phyloP scores from a whole-genome alignment of 2,329 filamentous ascomycete genomes.

The Trichoderma sp. region DNA sequence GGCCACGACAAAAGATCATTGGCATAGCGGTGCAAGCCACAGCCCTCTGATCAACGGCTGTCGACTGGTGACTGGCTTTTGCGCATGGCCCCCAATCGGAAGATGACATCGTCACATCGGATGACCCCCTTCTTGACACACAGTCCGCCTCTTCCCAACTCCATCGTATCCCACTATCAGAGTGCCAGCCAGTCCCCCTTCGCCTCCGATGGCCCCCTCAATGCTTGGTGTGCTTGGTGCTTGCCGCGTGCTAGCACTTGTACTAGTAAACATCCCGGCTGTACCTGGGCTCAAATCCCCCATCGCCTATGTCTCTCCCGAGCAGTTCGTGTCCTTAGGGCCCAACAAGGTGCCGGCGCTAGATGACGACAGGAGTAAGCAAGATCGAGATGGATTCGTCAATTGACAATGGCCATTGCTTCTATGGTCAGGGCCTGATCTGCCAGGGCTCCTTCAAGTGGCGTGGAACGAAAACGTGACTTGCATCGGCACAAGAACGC shows the following conservation, averaged over 20 bases:
- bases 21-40: constrained; percentile 24
- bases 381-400: constrained; percentile 16
- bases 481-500: constrained; percentile 6
- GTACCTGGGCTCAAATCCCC: not conserved
- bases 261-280: not conserved
- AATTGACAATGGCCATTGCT: not conserved
- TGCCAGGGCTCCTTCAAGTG: not conserved
- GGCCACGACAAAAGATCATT: constrained; percentile 32
- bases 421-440: not conserved
- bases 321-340: constrained; percentile 1
- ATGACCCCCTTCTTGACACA: not conserved
- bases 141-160: not conserved
- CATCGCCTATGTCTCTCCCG: not conserved
- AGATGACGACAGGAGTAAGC: constrained; percentile 14
- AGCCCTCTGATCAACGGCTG: constrained; percentile 27
- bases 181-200: not conserved
- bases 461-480: not conserved
- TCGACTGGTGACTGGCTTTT: constrained; percentile 27
- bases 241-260: not conserved
- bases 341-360: constrained; percentile 14
- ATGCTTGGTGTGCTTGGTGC: not conserved
- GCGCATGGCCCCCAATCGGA: constrained; percentile 32
- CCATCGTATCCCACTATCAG: not conserved
- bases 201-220: not conserved
- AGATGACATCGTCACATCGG: constrained; percentile 27